Conservation (phyloP, 768 basidiomycete genomes). For the Hydnomerulius pinastri region DNA sequence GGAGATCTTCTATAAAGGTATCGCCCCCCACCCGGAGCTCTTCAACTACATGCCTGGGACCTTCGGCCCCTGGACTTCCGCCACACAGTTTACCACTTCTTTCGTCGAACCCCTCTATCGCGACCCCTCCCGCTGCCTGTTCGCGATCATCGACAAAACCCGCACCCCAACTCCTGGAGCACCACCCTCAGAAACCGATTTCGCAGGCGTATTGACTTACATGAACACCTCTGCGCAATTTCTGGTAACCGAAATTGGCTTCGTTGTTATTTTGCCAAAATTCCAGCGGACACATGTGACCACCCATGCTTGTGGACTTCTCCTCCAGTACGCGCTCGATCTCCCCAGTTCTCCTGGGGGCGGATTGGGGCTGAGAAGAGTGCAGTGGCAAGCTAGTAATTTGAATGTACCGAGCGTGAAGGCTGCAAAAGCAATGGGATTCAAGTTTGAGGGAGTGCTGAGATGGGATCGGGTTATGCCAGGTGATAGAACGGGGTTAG, state of each 20-base stretch:
- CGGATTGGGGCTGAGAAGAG: constrained; percentile 44
- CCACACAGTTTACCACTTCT: constrained; percentile 36
- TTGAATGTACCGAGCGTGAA: constrained; percentile 34
- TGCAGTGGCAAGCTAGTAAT: constrained; percentile 38
- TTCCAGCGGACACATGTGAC: constrained; percentile 63
- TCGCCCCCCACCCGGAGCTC: constrained; percentile 36
- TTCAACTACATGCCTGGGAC: constrained; percentile 50
- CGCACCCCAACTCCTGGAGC: neutral
- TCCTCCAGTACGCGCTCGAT: constrained; percentile 48
- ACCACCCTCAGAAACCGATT: constrained; percentile 11
- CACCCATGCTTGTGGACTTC: constrained; percentile 48
- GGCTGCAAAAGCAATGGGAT: constrained; percentile 44
- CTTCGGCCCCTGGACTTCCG: constrained; percentile 45
- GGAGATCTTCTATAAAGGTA: no score
- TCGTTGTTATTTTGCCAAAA: no score
- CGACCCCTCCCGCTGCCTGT: constrained; percentile 38
- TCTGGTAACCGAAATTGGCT: constrained; percentile 54
- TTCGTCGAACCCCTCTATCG: constrained; percentile 39
- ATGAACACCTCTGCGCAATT: constrained; percentile 44
- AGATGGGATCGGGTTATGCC: constrained; percentile 37
- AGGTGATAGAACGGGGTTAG: constrained; percentile 23
- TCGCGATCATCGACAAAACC: constrained; percentile 54
- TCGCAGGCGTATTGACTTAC: constrained; percentile 55
- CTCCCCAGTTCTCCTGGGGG: constrained; percentile 33
- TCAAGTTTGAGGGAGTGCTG: constrained; percentile 40